These are phyloP conservation scores for Yamadazyma mexicana DNA, from an alignment of 1,139 yeast genomes.

Conservation along the genomic window DNA sequence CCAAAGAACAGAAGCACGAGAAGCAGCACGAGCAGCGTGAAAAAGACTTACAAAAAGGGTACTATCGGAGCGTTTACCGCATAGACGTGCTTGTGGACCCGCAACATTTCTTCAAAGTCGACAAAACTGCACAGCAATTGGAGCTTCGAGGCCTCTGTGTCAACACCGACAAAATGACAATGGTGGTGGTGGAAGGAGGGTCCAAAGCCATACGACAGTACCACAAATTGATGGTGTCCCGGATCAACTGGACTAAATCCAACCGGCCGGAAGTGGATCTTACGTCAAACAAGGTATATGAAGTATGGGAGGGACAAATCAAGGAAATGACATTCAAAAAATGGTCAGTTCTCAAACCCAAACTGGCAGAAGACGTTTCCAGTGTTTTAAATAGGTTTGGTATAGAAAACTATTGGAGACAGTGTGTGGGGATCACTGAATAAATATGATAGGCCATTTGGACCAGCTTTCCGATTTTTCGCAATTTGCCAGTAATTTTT, in stretches of 20 bases:
- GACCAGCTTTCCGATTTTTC: background rate
- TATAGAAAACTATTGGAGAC: slow-evolving; percentile 62
- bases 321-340: slow-evolving; percentile 52
- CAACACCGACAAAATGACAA: slow-evolving; percentile 43
- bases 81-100: slow-evolving; percentile 58
- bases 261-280: slow-evolving; percentile 34
- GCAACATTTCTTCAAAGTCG: slow-evolving; percentile 70
- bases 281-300: slow-evolving; percentile 46
- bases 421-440: background rate
- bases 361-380: slow-evolving; percentile 55
- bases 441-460: background rate
- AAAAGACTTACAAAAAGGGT: slow-evolving; percentile 47
- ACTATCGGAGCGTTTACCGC: slow-evolving; percentile 58
- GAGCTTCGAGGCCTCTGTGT: slow-evolving; percentile 60
- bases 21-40: slow-evolving; percentile 51
- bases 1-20: slow-evolving; percentile 54
- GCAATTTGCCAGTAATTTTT: slow-evolving; percentile 4
- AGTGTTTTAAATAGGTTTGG: slow-evolving; percentile 51
- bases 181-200: slow-evolving; percentile 76
- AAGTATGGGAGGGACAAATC: slow-evolving; percentile 80
- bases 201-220: slow-evolving; percentile 59
- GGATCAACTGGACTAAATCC: slow-evolving; percentile 72
- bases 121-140: slow-evolving; percentile 75
- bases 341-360: slow-evolving; percentile 59
- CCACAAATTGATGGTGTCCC: slow-evolving; percentile 55